Base-by-base conservation (phyloP, 2,329 filamentous ascomycete species). In the Ophiostoma quercus region DNA sequence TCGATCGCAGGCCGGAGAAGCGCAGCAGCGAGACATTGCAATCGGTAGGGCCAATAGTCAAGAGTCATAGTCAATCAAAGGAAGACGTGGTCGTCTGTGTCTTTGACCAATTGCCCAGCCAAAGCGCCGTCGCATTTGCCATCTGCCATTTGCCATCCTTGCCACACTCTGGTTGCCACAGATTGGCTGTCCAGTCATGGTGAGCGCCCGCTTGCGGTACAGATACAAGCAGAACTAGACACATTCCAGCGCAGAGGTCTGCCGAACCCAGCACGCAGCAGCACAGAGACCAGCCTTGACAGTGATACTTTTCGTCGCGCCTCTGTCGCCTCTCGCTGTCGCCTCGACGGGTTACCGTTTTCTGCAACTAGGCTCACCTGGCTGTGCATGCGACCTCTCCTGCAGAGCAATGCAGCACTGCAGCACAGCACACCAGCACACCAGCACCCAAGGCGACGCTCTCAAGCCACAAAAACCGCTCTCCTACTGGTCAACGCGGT, bases 401-500 rank as follows among this genome's bases (percentile, higher is more conserved):
- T 60, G 39, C 39, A 29, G 54, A 60, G 54, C 54, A 60, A 22
- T 22, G 29, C 16, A 34, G 60, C 60, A 19, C 6, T 3, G 34
- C 34, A 34, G 34, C 34, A 34, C 34, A 34, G 34, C 34, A 34
- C 34, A 34, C 29, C 25, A 29, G 14, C 25, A 16, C 57, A 5
- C 25, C 57, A 12, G 25, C 25, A 19, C 25, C 3, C 60, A 34
- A 3, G 29, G 3, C 25, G 19, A 47, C 16, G 43, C 7, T 16
- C 19, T n/a, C 57, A 16, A 62, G 11, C 14, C 57, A 63, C 60
- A 29, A 22, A 65, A 19, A 63, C n/a, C 60, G 32, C 62, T 39
- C 34, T 65, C 25, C 57, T 60, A 67, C 62, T 68, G 69, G 69
- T 19, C 39, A 67, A 68, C 62, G 62, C 67, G 63, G 69, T 71